These are phyloP conservation scores for Aegilops longissima DNA, from an alignment of 176 grass and related monocot species.

Conservation along the genomic window DNA sequence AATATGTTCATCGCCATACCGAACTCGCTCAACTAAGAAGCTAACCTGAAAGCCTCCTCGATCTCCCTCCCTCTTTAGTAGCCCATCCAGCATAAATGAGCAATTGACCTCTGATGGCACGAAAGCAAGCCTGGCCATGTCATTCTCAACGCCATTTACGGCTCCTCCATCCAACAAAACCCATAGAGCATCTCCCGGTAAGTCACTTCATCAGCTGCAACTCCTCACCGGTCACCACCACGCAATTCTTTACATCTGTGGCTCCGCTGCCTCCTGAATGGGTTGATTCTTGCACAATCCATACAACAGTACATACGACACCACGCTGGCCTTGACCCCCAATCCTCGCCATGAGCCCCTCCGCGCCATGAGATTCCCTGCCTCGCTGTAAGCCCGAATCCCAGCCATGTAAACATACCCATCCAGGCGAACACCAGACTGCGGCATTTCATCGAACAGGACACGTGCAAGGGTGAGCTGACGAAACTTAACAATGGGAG, in stretches of 20 bases:
- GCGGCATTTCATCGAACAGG: slow-evolving; percentile 62
- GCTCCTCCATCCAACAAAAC: slow-evolving; percentile 51
- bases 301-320: slow-evolving; percentile 76
- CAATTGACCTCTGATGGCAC: slow-evolving; percentile 60
- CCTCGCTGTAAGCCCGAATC: slow-evolving; percentile 55
- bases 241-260: slow-evolving; percentile 25
- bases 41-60: slow-evolving; percentile 61
- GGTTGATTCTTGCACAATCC: slow-evolving; percentile 48
- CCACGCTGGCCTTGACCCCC: not conserved
- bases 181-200: slow-evolving; percentile 34
- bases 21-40: not conserved
- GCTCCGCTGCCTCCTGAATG: slow-evolving; percentile 49
- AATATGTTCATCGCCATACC: not conserved
- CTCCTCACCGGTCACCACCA: slow-evolving; percentile 28
- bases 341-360: slow-evolving; percentile 9
- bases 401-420: slow-evolving; percentile 61
- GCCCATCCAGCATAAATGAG: not conserved
- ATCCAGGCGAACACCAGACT: slow-evolving; percentile 26
- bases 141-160: slow-evolving; percentile 46
- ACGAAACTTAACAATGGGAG: slow-evolving; percentile 40
- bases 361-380: slow-evolving; percentile 39
- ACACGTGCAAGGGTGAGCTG: slow-evolving; percentile 47
- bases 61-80: not conserved
- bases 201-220: slow-evolving; percentile 60
- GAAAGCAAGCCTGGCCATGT: slow-evolving; percentile 44